phyloP scores from a whole-genome alignment of 306 rosid species.

The Citrullus mucosospermus region DNA sequence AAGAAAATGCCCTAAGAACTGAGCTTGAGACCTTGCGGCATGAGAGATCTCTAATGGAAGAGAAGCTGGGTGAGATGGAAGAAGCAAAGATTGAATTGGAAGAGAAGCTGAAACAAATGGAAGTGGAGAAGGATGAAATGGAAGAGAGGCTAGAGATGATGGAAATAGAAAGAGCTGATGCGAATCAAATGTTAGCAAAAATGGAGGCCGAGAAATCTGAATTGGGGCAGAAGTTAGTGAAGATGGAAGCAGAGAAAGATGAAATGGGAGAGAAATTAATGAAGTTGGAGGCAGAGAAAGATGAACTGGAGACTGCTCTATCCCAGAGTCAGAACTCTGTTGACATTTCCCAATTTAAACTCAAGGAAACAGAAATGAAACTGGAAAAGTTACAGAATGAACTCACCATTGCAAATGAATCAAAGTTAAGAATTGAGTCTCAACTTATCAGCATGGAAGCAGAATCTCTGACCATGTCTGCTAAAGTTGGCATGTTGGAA shows the following conservation, averaged over 20 bases:
- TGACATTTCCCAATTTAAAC: constrained; percentile 41
- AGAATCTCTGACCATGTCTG: constrained; percentile 42
- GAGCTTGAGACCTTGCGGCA: constrained; percentile 55
- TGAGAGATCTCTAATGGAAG: constrained; percentile 40
- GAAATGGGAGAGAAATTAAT: constrained; percentile 32
- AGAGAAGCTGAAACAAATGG: constrained; percentile 15
- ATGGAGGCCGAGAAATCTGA: constrained; percentile 11
- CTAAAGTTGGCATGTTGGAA: constrained; percentile 40
- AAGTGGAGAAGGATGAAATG: constrained; percentile 6
- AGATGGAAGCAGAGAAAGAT: constrained; percentile 30
- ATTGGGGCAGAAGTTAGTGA: constrained; percentile 28
- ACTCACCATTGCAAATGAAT: constrained; percentile 35
- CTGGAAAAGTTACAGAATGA: constrained; percentile 50
- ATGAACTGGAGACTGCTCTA: constrained; percentile 48
- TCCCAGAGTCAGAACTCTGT: constrained; percentile 34
- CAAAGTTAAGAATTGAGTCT: constrained; percentile 46
- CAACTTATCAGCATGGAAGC: constrained; percentile 51
- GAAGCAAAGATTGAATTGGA: constrained; percentile 34
- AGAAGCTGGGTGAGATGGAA: constrained; percentile 40
- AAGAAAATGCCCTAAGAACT: constrained; percentile 33
- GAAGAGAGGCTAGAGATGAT: constrained; percentile 18
- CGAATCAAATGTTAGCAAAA: not conserved
- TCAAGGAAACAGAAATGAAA: constrained; percentile 42
- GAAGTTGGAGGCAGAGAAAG: constrained; percentile 47
- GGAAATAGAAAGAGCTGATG: constrained; percentile 16